phyloP scores from a whole-genome alignment of 108 stramenopile species.

The Thalassiosira profunda region DNA sequence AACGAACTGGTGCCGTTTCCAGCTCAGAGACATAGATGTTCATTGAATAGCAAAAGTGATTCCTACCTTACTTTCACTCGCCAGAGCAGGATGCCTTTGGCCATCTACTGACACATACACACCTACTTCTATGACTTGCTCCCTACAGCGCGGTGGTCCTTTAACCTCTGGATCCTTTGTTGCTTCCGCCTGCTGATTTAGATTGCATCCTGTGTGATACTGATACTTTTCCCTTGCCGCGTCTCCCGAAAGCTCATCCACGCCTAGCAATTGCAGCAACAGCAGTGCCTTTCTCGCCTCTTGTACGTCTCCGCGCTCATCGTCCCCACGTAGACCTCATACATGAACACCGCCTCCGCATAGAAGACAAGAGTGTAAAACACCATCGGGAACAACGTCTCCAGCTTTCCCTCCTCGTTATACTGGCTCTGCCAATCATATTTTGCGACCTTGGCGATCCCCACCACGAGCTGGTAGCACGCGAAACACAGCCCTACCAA shows the following conservation, averaged over 20 bases:
- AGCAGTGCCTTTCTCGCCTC: constrained; percentile 18
- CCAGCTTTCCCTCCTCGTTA: neutral
- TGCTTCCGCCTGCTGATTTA: too few relatives aligned
- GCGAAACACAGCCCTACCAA: constrained; percentile 1
- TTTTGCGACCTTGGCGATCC: neutral
- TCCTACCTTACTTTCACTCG: neutral
- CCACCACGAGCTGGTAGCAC: constrained; percentile 12
- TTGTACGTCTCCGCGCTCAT: constrained; percentile 22
- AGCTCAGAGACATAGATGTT: neutral
- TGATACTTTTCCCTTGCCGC: too few relatives aligned
- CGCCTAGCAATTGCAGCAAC: constrained; percentile 13
- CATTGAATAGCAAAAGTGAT: neutral
- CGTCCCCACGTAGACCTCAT: constrained; percentile 4
- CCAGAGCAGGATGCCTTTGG: too few relatives aligned
- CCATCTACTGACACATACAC: too few relatives aligned
- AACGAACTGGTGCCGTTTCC: neutral
- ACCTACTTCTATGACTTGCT: too few relatives aligned
- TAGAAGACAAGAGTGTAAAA: constrained; percentile 1
- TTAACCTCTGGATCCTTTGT: too few relatives aligned
- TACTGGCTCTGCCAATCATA: constrained; percentile 1
- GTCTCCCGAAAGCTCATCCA: neutral
- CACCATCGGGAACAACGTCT: neutral
- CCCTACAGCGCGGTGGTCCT: too few relatives aligned
- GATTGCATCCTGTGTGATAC: too few relatives aligned
- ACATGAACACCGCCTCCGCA: constrained; percentile 7